These are phyloP conservation scores for Paecilomyces sp. DNA, from an alignment of 2,329 filamentous ascomycete genomes.

Conservation along the genomic window DNA sequence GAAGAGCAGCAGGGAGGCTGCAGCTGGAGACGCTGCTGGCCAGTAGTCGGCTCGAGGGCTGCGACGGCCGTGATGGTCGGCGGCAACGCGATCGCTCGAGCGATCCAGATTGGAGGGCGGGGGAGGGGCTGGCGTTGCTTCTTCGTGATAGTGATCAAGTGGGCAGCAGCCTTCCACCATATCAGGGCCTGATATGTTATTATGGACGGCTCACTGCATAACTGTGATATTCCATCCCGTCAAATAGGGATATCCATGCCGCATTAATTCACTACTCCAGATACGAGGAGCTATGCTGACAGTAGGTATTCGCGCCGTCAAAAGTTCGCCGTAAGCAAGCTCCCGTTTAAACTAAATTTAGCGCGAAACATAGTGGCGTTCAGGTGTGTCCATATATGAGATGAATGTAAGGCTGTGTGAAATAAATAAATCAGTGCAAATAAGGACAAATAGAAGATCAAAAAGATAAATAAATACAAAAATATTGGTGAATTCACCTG, in stretches of 20 bases:
- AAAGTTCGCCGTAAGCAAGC: no score
- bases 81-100: background rate
- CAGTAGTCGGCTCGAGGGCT: background rate
- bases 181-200: no score
- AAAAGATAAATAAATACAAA: background rate
- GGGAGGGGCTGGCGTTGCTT: background rate
- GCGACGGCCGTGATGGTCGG: background rate
- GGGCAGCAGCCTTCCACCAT: background rate
- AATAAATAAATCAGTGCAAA: no score
- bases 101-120: background rate
- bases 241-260: background rate
- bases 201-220: background rate
- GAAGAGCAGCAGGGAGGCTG: constrained; percentile 8
- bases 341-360: no score
- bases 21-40: background rate
- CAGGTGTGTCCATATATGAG: no score
- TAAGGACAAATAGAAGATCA: no score
- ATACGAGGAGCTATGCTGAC: no score
- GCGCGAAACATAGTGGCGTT: no score
- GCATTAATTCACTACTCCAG: background rate
- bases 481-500: background rate
- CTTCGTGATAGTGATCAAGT: background rate
- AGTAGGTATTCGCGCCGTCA: no score
- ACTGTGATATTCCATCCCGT: background rate
- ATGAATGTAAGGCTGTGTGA: no score